Evolutionary conservation across 2,329 filamentous ascomycete genomes (phyloP).

Genomic region (Colletotrichum echinochloae): DNA sequence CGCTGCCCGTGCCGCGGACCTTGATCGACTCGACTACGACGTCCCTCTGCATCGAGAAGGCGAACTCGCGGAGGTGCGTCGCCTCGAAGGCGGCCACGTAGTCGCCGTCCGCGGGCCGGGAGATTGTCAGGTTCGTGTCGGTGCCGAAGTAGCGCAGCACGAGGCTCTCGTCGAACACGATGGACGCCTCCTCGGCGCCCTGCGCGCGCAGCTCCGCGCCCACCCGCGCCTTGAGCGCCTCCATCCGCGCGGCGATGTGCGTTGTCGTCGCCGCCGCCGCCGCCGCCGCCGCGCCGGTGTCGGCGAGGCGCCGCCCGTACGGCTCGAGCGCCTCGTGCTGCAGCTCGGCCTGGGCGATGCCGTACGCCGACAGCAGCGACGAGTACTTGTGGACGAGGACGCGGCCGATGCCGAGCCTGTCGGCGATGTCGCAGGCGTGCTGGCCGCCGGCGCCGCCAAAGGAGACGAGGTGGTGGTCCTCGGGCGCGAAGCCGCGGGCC

Average conservation of each 20-base stretch:
- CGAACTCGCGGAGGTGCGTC: conserved; percentile 36
- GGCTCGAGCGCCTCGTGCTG: conserved; percentile 53
- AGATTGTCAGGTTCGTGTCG: conserved; percentile 51
- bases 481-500: conserved; percentile 56
- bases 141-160: conserved; percentile 52
- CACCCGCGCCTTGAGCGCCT: conserved; percentile 47
- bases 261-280: conserved; percentile 1
- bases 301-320: conserved; percentile 43
- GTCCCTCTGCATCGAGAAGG: conserved; percentile 33
- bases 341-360: conserved; percentile 56
- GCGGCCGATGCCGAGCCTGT: conserved; percentile 53
- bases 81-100: conserved; percentile 41
- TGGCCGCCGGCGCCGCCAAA: conserved; percentile 82
- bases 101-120: conserved; percentile 45
- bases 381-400: conserved; percentile 58
- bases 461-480: conserved; percentile 49
- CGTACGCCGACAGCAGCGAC: conserved; percentile 57
- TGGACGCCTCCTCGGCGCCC: conserved; percentile 53
- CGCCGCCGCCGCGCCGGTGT: too few species aligned
- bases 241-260: conserved; percentile 44
- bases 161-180: conserved; percentile 53
- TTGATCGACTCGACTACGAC: conserved; percentile 36
- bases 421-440: conserved; percentile 57
- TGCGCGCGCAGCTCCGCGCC: conserved; percentile 54
- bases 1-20: conserved; percentile 46